A percentile compares a stretch with the other conserved stretches of the same genome.
Evolutionary conservation across 2,329 filamentous ascomycete genomes (phyloP).

Genomic region (Beauveria sp.): DNA sequence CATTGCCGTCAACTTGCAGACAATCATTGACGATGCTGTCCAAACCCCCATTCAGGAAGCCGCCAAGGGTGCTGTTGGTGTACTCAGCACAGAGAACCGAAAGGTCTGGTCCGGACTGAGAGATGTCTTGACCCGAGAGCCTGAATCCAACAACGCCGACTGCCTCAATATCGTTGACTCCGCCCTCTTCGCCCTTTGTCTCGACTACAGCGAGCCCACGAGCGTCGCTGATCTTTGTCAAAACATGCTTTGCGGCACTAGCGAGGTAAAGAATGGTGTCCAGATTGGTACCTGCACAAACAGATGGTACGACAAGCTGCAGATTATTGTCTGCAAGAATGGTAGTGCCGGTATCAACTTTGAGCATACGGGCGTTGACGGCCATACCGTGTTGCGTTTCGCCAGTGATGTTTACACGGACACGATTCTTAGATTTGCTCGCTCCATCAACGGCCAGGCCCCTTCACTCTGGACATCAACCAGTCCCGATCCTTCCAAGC

Average conservation of each 20-base stretch:
- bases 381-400: constrained; percentile 92
- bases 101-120: constrained; percentile 91
- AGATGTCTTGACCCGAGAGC: constrained; percentile 78
- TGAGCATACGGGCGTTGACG: constrained; percentile 95
- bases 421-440: constrained; percentile 90
- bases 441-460: constrained; percentile 89
- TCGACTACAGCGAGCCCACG: constrained; percentile 84
- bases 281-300: constrained; percentile 98
- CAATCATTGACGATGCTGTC: constrained; percentile 83
- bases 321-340: constrained; percentile 99
- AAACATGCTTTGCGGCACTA: constrained; percentile 97
- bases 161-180: constrained; percentile 94
- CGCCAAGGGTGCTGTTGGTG: constrained; percentile 88
- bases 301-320: constrained; percentile 97
- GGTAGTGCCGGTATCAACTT: constrained; percentile 98
- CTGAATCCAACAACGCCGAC: constrained; percentile 89
- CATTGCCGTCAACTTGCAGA: constrained; percentile 81
- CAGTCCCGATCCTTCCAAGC: constrained; percentile 86
- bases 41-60: constrained; percentile 88
- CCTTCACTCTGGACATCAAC: constrained; percentile 85
- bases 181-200: constrained; percentile 82
- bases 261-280: constrained; percentile 82
- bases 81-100: constrained; percentile 91
- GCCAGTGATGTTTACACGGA: constrained; percentile 96
- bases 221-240: constrained; percentile 82